Base-by-base conservation (phyloP, 345 rosid species). In the Linum tenue region DNA sequence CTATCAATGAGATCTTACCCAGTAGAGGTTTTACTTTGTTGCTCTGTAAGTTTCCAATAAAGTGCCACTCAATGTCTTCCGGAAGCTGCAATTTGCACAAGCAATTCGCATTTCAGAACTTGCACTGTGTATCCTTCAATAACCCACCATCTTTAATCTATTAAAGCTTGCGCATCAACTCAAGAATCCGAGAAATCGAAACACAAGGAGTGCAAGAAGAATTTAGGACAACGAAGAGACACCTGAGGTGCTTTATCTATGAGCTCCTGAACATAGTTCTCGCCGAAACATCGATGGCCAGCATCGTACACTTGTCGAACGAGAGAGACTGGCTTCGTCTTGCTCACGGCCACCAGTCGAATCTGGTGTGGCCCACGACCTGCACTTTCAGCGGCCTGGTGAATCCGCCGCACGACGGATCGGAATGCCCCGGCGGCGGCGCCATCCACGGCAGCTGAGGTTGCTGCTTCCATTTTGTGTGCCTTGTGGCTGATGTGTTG, bases 181-280 rank as follows among this genome's bases (percentile, higher is more conserved):
- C 58, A 22, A 22, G 41, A 62, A 35, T 37, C 44, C 35, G 39
- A n/a, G 2, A 14, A n/a, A 15, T n/a, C 22, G 38, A 40, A 41
- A 57, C n/a, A 12, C 4, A 55, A 15, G 10, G 12, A 40, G 15
- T 43, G 35, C 58, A 15, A 59, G 5, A 63, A 3, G 60, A 57
- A 57, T 57, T 2, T 22, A 57, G 17, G 9, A 35, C 5, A 41
- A 6, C 60, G 56, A 41, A 73, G 16, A 38, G n/a, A n/a, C n/a
- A 91, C 99, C 95, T 94, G 89, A 76, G 97, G 91, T 3, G 95
- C 91, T 70, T 94, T 94, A 65, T 94, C 96, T 63, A 90, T 73
- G 59, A 94, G 67, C 66, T 90, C 99, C 70, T 90, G 97, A 66
- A 85, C 99, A 75, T 88, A 94, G 64, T 94, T 94, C 73, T 90